Evolutionary conservation across 1,284 basidiomycete genomes (phyloP), one percentile per base, ranked within the genome.

Genomic region (Pyrrhoderma lamaoense): DNA sequence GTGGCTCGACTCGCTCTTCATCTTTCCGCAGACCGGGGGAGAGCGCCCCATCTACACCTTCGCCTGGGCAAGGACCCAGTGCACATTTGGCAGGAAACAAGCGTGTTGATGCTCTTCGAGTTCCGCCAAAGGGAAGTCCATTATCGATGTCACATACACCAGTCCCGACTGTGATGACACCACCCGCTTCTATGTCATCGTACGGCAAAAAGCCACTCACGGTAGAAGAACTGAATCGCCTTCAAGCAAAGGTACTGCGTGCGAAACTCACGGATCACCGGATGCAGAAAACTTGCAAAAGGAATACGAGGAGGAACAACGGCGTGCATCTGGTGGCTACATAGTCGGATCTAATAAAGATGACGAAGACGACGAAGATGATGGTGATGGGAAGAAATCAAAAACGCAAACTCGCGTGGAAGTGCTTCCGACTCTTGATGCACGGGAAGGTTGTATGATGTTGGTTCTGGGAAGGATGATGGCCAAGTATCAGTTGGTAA

Each of bases 161-260:
- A 1, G 84, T 96, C 44, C 93, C 93, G 0, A 84, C 82, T 3
- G 91, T 93, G 2, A 84, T 95, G 74, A 89, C 90, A 0, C 93
- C 92, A 0, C 74, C 82, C 8, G 60, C 68, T 2, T 61, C 65
- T 8, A 61, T 65, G 13, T 61, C 67, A 16, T 66, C 65, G 37
- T 56, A 63, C 16, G 71, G 80, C 4, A 73, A 47, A 35, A 45
- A 43, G 14, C 38, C 73, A 2, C 61, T 87, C 53, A 85, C 84
- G 0, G 81, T 84, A 4, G 83, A 85, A 25, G 88, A 87, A 34
- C 74, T 99, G 39, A 99, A 99, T 68, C 88, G 85, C 61, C 70
- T 99, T 1, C 94, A 98, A 67, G 96, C 95, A 5, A 87, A 87
- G 59, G 93, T 96, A 1, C 70, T 99, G 14, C 83, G 92, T 16